Evolutionary conservation across 2,329 filamentous ascomycete species (phyloP), one percentile per base, ranked within the genome.

Genomic region (Trematosphaeria pertusa): DNA sequence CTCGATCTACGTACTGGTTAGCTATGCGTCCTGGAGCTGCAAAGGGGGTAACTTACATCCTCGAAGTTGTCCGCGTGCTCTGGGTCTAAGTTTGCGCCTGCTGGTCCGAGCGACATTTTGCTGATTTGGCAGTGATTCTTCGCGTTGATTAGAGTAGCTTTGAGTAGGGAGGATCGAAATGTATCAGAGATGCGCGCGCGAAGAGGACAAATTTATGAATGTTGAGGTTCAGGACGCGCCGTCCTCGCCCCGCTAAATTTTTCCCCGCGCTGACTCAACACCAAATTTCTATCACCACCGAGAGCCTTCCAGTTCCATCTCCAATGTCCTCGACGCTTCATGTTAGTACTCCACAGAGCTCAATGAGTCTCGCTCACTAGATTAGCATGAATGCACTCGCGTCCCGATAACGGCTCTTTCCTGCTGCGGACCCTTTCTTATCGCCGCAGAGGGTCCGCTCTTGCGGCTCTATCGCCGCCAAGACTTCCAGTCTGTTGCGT

Each of bases 1-100:
- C 83, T 99, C 94, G 72, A 99, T 97, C 89, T 96, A 58, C 32
- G 7, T 5, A 22, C 43, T 44, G 20, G 53, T 69, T 43, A 74
- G 68, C 50, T 50, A 43, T 35, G 46, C 48, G 41, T 37, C 40
- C 20, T 46, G 24, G 8, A 22, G 40, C 44, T 15, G 24, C 7
- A 30, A 38, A 42, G 38, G 24, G 43, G 41, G 39, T 26, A 19
- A 73, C 87, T 59, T 73, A 85, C 83, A 74, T 87, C 85, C 72
- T 87, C 83, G 57, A 86, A 78, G 74, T 89, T 89, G 67, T 87
- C 82, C 26, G 85, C 83, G 69, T 85, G 75, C 66, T 88, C 83
- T 18, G 75, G 59, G 50, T 73, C 72, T 56, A 77, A 48, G 43
- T 48, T 52, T 22, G 57, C 55, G 38, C 56, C 62, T 28, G 60